Conservation (phyloP, 495 filamentous ascomycete species). For the Bacidia rubella region DNA sequence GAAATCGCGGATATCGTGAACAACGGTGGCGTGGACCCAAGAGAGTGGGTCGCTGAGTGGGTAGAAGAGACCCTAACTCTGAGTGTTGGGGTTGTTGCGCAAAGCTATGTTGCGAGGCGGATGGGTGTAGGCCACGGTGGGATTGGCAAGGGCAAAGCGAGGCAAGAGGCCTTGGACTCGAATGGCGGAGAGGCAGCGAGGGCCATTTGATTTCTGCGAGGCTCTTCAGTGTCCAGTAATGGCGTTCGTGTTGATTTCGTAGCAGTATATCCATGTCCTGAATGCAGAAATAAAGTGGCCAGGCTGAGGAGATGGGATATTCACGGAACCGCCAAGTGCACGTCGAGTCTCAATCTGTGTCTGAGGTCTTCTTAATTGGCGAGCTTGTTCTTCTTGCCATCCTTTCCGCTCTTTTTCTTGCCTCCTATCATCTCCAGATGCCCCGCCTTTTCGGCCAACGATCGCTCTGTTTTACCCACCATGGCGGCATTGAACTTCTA, state of each 20-base stretch:
- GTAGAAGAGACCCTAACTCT: conserved; percentile 78
- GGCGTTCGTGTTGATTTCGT: neutral
- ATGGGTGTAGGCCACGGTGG: conserved; percentile 79
- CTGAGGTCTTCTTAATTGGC: conserved; percentile 5
- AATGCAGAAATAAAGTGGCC: neutral
- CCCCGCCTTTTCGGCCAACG: conserved; percentile 53
- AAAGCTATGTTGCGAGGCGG: conserved; percentile 83
- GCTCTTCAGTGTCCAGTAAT: neutral
- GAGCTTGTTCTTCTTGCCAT: conserved; percentile 2
- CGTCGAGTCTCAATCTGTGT: too few relatives aligned
- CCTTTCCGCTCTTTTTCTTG: conserved; percentile 16
- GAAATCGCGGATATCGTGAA: conserved; percentile 83
- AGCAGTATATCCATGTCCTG: conserved; percentile 2
- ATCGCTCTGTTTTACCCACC: conserved; percentile 47
- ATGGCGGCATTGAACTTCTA: conserved; percentile 56
- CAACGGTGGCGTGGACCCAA: conserved; percentile 77
- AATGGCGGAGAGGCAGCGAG: conserved; percentile 76
- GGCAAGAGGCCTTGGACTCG: conserved; percentile 55
- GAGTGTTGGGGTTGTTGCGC: conserved; percentile 75
- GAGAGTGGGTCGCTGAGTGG: conserved; percentile 97
- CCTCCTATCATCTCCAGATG: conserved; percentile 31
- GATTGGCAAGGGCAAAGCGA: conserved; percentile 67
- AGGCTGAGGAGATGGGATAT: too few relatives aligned
- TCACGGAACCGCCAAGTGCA: too few relatives aligned
- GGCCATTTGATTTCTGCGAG: conserved; percentile 26